Percentiles rank a stretch among this genome's conserved stretches.
phyloP scores from a whole-genome alignment of 495 filamentous ascomycete genomes.

The Xylaria bambusicola region DNA sequence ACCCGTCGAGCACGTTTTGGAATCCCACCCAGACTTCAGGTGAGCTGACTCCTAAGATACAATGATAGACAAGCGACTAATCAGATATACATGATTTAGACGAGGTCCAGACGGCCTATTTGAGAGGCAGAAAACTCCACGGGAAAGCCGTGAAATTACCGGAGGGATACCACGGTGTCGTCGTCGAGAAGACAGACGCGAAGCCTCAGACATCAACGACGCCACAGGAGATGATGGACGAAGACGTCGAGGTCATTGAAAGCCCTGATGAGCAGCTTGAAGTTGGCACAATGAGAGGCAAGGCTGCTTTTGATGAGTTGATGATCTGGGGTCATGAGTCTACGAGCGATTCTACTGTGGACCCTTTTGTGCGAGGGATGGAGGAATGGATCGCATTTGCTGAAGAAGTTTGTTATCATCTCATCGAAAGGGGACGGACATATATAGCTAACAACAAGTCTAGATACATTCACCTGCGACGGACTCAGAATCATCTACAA shows the following conservation, averaged over 20 bases:
- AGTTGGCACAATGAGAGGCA: constrained; percentile 58
- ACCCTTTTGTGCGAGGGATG: constrained; percentile 63
- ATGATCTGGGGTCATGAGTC: constrained; percentile 81
- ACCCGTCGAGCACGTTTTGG: constrained; percentile 73
- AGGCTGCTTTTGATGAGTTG: constrained; percentile 75
- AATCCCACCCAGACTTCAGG: constrained; percentile 47
- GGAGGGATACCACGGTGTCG: constrained; percentile 68
- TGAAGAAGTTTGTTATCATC: constrained; percentile 46
- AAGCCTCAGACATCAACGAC: constrained; percentile 26
- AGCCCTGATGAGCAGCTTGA: constrained; percentile 52
- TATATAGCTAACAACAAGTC: not conserved
- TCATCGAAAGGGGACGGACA: not conserved
- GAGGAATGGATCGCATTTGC: constrained; percentile 86
- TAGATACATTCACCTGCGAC: constrained; percentile 32
- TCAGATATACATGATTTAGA: constrained; percentile 22
- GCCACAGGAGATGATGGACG: constrained; percentile 23
- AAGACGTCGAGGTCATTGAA: constrained; percentile 42
- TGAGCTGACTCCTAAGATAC: constrained; percentile 5
- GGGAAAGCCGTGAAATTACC: constrained; percentile 70
- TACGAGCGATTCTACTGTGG: constrained; percentile 46
- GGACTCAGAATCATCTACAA: not conserved
- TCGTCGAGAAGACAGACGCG: constrained; percentile 37
- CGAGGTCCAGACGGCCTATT: constrained; percentile 63
- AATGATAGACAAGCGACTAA: constrained; percentile 10
- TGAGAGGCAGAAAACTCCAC: constrained; percentile 80